Conservation (phyloP, 2,329 filamentous ascomycete genomes). For the Pseudogymnoascus sp. region DNA sequence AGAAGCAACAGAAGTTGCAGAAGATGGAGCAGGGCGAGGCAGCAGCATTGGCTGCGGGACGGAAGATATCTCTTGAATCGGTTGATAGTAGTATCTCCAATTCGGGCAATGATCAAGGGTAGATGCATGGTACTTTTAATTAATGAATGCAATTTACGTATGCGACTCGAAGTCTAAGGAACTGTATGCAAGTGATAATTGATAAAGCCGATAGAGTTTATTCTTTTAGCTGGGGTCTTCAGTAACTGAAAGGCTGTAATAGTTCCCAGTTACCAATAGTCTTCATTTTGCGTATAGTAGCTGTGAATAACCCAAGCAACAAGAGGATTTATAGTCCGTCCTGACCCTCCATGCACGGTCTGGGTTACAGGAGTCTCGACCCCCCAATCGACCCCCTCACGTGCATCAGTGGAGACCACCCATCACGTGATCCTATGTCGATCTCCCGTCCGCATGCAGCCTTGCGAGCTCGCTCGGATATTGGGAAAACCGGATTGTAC, state of each 20-base stretch:
- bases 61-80: constrained; percentile 12
- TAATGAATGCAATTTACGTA: neutral
- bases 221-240: neutral
- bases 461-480: neutral
- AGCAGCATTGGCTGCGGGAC: constrained; percentile 34
- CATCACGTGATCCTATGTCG: neutral
- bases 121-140: constrained; percentile 3
- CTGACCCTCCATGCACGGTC: neutral
- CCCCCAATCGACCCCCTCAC: neutral
- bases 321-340: neutral
- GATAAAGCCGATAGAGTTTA: neutral
- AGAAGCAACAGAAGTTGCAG: constrained; percentile 45
- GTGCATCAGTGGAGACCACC: neutral
- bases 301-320: neutral
- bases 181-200: neutral
- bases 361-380: neutral
- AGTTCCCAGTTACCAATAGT: neutral
- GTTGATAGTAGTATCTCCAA: constrained; percentile 15
- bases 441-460: constrained; percentile 7
- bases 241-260: neutral
- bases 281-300: neutral
- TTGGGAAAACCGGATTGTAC: neutral
- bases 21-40: constrained; percentile 54
- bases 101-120: neutral
- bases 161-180: neutral